Conservation (phyloP, 805 yeast genomes). For the Kregervanrija pseudodelftensis region DNA sequence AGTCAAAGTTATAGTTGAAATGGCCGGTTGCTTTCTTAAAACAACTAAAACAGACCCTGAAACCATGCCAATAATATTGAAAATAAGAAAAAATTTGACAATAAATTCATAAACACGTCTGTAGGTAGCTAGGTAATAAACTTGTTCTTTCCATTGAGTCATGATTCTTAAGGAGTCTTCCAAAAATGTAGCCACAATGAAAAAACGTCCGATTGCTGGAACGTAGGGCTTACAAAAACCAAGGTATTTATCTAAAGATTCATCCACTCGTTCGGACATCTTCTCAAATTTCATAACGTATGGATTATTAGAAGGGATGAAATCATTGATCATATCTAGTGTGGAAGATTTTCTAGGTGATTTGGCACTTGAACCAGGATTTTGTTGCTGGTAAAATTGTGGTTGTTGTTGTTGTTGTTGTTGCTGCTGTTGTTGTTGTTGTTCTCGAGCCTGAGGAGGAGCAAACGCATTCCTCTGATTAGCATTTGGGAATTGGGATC, state of each 20-base stretch:
- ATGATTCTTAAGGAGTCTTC: constrained; percentile 83
- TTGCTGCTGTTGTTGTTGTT: constrained; percentile 6
- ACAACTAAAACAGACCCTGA: constrained; percentile 67
- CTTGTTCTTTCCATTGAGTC: constrained; percentile 89
- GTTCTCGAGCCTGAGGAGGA: constrained; percentile 3
- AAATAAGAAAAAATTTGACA: constrained; percentile 60
- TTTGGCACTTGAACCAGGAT: neutral
- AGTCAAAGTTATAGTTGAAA: constrained; percentile 64
- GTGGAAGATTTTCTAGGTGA: constrained; percentile 1
- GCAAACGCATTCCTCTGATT: neutral
- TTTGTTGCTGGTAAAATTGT: constrained; percentile 4
- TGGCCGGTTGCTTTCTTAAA: constrained; percentile 55
- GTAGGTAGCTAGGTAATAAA: constrained; percentile 71
- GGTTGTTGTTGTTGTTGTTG: constrained; percentile 6
- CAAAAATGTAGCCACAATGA: constrained; percentile 87
- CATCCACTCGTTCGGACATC: constrained; percentile 48
- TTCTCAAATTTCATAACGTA: constrained; percentile 38
- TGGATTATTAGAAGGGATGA: constrained; percentile 28
- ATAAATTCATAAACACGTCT: constrained; percentile 74
- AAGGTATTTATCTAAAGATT: constrained; percentile 40
- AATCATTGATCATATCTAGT: constrained; percentile 20
- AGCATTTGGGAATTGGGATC: constrained; percentile 23
- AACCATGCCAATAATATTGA: constrained; percentile 64
- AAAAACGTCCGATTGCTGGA: constrained; percentile 81
- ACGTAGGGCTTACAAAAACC: constrained; percentile 61